Conservation (phyloP, 371 early-diverging fungal genomes). For the Basidiobolus heterosporus region DNA sequence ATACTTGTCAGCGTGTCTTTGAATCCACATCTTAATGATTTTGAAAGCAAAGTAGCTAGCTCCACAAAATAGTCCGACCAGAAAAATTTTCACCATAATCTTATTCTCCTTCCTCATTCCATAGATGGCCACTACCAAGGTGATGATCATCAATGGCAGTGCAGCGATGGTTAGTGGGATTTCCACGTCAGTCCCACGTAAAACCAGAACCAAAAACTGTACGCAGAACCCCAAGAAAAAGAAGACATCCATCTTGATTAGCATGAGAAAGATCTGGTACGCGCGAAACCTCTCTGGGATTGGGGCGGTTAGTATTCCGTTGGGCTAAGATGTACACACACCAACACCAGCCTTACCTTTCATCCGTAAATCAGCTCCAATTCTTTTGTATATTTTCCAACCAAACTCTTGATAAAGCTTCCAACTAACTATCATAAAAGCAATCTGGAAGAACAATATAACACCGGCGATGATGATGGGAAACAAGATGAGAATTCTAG, state of each 20-base stretch:
- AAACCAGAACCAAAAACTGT: conserved; percentile 67
- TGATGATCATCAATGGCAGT: conserved; percentile 45
- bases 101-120: conserved; percentile 52
- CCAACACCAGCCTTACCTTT: conserved; percentile 23
- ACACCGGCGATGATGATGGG: conserved; percentile 5
- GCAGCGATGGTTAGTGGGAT: conserved; percentile 57
- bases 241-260: conserved; percentile 77
- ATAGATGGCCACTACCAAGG: conserved; percentile 56
- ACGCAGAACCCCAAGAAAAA: conserved; percentile 73
- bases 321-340: neutral
- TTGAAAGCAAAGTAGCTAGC: conserved; percentile 77
- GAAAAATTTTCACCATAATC: conserved; percentile 40
- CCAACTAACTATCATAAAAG: conserved; percentile 12
- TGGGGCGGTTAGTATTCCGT: neutral
- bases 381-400: conserved; percentile 86
- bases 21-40: conserved; percentile 57
- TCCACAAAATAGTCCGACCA: conserved; percentile 45
- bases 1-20: conserved; percentile 38
- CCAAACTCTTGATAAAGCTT: conserved; percentile 73
- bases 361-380: conserved; percentile 79
- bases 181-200: conserved; percentile 40
- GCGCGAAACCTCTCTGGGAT: conserved; percentile 59
- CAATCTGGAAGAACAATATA: conserved; percentile 10
- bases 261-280: conserved; percentile 73
- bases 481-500: conserved; percentile 1